Conservation (phyloP, 441 rosid genomes). For the Brassica hybrid region DNA sequence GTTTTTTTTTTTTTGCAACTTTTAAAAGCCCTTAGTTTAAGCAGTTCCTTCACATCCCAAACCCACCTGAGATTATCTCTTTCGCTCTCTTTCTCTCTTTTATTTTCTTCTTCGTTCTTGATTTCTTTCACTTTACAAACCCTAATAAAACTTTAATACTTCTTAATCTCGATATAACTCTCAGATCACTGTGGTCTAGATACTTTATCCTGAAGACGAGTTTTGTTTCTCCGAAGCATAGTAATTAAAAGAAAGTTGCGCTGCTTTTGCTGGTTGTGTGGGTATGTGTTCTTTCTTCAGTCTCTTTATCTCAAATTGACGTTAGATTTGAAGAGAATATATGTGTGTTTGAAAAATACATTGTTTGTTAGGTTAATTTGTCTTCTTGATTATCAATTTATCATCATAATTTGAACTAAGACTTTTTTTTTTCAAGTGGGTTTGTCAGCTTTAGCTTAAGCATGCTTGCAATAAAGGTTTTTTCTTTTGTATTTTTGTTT, state of each 20-base stretch:
- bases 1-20: background rate
- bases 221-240: conserved; percentile 29
- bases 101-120: background rate
- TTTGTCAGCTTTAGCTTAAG: conserved; percentile 28
- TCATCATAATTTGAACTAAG: conserved; percentile 10
- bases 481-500: conserved; percentile 9
- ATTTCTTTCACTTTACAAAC: background rate
- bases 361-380: conserved; percentile 22
- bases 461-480: conserved; percentile 18
- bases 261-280: conserved; percentile 17
- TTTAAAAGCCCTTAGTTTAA: background rate
- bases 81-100: background rate
- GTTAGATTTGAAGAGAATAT: background rate
- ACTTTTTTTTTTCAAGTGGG: conserved; percentile 26
- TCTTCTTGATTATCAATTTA: conserved; percentile 27
- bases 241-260: conserved; percentile 30
- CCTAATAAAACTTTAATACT: conserved; percentile 1
- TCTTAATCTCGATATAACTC: background rate
- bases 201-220: background rate
- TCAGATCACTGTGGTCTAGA: background rate
- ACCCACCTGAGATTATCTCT: background rate
- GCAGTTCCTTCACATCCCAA: background rate
- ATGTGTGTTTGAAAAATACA: conserved; percentile 25
- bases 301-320: conserved; percentile 17
- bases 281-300: conserved; percentile 34